A percentile compares a stretch with the other conserved stretches of the same genome.
These are phyloP conservation scores for Cryptosporidium baileyi DNA, from an alignment of 169 alveolate species.

Conservation along the genomic window DNA sequence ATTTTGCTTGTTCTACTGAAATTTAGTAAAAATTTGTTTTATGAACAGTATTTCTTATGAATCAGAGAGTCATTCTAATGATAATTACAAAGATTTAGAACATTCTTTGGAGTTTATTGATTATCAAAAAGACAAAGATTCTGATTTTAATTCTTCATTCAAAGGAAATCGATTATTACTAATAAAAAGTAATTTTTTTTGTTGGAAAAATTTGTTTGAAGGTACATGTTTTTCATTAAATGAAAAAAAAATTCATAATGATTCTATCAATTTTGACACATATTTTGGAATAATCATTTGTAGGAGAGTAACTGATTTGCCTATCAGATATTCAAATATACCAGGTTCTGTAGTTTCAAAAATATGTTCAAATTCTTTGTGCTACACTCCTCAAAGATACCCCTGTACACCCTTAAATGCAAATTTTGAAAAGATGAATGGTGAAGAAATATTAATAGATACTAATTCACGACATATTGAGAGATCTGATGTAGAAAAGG, in stretches of 20 bases:
- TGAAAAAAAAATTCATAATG: neutral
- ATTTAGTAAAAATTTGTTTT: too few species aligned
- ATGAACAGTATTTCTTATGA: too few species aligned
- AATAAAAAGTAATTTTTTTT: neutral
- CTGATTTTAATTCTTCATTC: too few species aligned
- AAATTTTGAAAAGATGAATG: slow-evolving; percentile 1
- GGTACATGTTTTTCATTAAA: neutral
- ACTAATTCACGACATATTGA: neutral
- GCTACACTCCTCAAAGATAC: neutral
- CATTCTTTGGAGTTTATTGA: too few species aligned
- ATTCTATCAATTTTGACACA: neutral
- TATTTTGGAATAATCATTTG: slow-evolving; percentile 1
- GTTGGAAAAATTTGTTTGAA: slow-evolving; percentile 5
- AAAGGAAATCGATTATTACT: neutral
- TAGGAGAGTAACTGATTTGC: slow-evolving; percentile 13
- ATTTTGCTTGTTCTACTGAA: too few species aligned
- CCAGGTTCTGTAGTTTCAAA: slow-evolving; percentile 26
- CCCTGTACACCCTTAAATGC: slow-evolving; percentile 64
- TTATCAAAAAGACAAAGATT: too few species aligned
- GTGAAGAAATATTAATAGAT: neutral
- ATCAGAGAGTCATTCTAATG: too few species aligned
- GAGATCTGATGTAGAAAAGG: slow-evolving; percentile 13
- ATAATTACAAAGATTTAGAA: too few species aligned
- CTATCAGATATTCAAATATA: slow-evolving; percentile 56
- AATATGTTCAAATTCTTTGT: neutral